Conservation (phyloP, 2,329 filamentous ascomycete species). For the Xylaria sp. region DNA sequence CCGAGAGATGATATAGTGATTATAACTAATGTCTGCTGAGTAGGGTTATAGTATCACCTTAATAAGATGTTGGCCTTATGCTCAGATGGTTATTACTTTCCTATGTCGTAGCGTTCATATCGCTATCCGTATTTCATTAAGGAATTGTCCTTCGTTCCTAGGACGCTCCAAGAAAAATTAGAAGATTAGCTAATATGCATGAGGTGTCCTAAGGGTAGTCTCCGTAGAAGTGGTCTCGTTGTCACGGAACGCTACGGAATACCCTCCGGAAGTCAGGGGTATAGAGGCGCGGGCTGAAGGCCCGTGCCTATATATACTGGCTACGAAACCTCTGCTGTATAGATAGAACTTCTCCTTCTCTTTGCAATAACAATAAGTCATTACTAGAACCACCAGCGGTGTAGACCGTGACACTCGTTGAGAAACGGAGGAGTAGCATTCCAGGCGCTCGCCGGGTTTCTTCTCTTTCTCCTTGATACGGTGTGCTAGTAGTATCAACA, state of each 20-base stretch:
- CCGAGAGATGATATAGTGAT: background rate
- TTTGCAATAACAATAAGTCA: too few species aligned
- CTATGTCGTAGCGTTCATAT: background rate
- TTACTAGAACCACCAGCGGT: too few species aligned
- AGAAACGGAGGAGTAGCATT: background rate
- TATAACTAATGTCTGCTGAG: background rate
- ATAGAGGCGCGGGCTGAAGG: too few species aligned
- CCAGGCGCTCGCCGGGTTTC: background rate
- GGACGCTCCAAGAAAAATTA: background rate
- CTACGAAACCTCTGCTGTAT: too few species aligned
- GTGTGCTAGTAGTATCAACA: background rate
- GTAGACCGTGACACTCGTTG: too few species aligned
- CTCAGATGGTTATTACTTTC: background rate
- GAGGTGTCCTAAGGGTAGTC: background rate
- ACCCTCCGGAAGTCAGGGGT: too few species aligned
- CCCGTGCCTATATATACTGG: too few species aligned
- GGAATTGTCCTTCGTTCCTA: background rate
- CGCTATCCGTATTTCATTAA: background rate
- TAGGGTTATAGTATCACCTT: background rate
- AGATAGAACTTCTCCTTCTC: too few species aligned
- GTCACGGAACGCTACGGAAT: too few species aligned
- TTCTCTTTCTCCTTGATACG: background rate
- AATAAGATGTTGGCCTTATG: background rate
- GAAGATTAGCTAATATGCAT: background rate
- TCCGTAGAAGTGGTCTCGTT: background rate